Evolutionary conservation across 805 yeast species (phyloP).

Genomic region (Kodamaea fukazawae): DNA sequence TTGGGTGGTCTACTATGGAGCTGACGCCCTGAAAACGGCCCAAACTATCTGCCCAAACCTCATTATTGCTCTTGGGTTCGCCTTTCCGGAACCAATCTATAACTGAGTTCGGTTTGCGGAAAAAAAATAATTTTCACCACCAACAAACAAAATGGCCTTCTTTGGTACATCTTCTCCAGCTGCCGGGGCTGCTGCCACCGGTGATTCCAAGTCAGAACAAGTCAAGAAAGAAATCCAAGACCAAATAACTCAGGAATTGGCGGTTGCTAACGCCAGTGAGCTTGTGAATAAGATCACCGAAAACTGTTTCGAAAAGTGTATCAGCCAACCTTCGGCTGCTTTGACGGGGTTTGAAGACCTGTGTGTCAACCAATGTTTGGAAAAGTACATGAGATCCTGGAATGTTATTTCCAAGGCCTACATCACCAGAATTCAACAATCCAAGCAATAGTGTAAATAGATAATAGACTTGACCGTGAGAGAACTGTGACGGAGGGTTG

Average conservation of each 20-base stretch:
- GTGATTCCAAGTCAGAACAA: constrained; percentile 31
- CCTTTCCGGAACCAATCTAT: too few species aligned
- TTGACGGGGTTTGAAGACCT: constrained; percentile 51
- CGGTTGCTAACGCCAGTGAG: constrained; percentile 88
- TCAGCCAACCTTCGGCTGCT: constrained; percentile 55
- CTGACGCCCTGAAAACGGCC: too few species aligned
- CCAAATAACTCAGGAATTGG: constrained; percentile 77
- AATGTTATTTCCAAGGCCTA: constrained; percentile 76
- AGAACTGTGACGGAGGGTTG: too few species aligned
- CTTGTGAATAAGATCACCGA: constrained; percentile 81
- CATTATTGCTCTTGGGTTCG: too few species aligned
- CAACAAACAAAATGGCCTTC: constrained; percentile 13
- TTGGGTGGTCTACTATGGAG: too few species aligned
- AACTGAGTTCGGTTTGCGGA: too few species aligned
- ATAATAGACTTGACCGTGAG: too few species aligned
- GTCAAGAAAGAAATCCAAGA: constrained; percentile 62
- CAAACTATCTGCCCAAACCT: too few species aligned
- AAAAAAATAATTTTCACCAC: neutral
- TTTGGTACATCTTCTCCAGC: constrained; percentile 14
- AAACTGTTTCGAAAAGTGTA: constrained; percentile 82
- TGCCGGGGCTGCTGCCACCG: constrained; percentile 5
- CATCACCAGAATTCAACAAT: constrained; percentile 68
- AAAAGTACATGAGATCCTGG: constrained; percentile 91
- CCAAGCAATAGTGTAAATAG: constrained; percentile 12
- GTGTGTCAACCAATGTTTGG: constrained; percentile 76